Conservation (phyloP, 352 stramenopile genomes). For the Globisporangium alternatum region DNA sequence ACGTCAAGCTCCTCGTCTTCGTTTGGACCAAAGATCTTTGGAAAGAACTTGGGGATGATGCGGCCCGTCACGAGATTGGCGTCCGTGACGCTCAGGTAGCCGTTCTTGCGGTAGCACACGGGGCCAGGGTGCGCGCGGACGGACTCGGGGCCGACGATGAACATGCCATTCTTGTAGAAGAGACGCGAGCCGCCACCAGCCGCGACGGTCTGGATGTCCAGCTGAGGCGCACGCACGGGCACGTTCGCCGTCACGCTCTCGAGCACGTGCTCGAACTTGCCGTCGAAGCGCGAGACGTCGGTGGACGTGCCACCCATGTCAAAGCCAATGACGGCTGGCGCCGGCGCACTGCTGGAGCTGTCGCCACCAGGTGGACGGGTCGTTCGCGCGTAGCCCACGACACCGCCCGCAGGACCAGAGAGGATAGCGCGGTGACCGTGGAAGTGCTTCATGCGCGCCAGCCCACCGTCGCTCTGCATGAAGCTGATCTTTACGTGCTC, state of each 20-base stretch:
- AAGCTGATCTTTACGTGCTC: slow-evolving; percentile 93
- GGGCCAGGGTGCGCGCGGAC: slow-evolving; percentile 95
- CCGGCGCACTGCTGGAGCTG: slow-evolving; percentile 11
- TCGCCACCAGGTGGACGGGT: slow-evolving; percentile 50
- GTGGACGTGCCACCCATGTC: slow-evolving; percentile 99
- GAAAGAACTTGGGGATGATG: slow-evolving; percentile 97
- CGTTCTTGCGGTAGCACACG: slow-evolving; percentile 97
- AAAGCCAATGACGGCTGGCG: slow-evolving; percentile 93
- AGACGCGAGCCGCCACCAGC: slow-evolving; percentile 95
- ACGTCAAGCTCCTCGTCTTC: slow-evolving; percentile 97
- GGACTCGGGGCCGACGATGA: slow-evolving; percentile 97
- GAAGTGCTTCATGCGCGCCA: slow-evolving; percentile 95
- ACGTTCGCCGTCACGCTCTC: slow-evolving; percentile 98
- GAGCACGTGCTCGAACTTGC: slow-evolving; percentile 97
- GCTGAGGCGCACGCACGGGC: slow-evolving; percentile 95
- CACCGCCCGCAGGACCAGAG: slow-evolving; percentile 92
- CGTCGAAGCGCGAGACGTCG: slow-evolving; percentile 97
- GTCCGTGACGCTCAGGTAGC: slow-evolving; percentile 96
- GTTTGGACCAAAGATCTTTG: slow-evolving; percentile 97
- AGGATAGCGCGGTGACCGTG: slow-evolving; percentile 92
- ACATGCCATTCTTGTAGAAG: slow-evolving; percentile 97
- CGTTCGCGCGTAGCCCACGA: slow-evolving; percentile 97
- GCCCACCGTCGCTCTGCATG: slow-evolving; percentile 98
- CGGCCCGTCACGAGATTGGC: slow-evolving; percentile 97
- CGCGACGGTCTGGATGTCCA: slow-evolving; percentile 99